Conservation (phyloP, 1,284 basidiomycete genomes). For the Marasmius oreades region DNA sequence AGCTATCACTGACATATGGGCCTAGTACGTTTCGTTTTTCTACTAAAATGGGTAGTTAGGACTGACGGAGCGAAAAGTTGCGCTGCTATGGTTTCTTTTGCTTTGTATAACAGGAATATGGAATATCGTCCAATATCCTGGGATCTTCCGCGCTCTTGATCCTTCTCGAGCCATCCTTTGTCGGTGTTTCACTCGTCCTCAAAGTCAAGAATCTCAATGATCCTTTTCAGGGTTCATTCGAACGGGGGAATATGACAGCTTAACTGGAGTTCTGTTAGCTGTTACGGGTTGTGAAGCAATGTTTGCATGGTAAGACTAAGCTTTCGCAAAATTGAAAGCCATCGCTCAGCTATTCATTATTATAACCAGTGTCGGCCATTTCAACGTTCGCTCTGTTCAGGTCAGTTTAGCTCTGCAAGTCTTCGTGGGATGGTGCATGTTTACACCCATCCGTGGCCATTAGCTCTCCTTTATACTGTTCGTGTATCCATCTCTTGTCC, state of each 20-base stretch:
- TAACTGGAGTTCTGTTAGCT: conserved; percentile 60
- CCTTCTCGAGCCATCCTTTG: conserved; percentile 61
- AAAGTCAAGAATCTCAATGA: too few species aligned
- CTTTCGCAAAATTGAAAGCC: too few species aligned
- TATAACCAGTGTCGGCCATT: conserved; percentile 56
- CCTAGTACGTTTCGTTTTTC: conserved; percentile 39
- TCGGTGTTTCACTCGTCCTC: conserved; percentile 25
- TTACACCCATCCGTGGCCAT: neutral
- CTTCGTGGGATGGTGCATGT: neutral
- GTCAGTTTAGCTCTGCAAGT: conserved; percentile 21
- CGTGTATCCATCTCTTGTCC: conserved; percentile 58
- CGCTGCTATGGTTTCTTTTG: conserved; percentile 55
- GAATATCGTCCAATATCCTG: conserved; percentile 54
- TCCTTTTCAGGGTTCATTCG: conserved; percentile 54
- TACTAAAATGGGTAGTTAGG: neutral
- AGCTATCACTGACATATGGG: conserved; percentile 49
- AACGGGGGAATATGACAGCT: conserved; percentile 54
- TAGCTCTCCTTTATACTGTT: conserved; percentile 49
- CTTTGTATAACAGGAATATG: conserved; percentile 51
- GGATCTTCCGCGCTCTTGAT: conserved; percentile 66
- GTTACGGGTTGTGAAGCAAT: conserved; percentile 68
- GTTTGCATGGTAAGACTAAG: conserved; percentile 52
- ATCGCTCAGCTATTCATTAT: neutral
- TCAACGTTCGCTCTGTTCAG: conserved; percentile 53
- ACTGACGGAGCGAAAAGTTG: conserved; percentile 34